phyloP scores from a whole-genome alignment of 805 yeast genomes.

The Myxozyma kluyveri region DNA sequence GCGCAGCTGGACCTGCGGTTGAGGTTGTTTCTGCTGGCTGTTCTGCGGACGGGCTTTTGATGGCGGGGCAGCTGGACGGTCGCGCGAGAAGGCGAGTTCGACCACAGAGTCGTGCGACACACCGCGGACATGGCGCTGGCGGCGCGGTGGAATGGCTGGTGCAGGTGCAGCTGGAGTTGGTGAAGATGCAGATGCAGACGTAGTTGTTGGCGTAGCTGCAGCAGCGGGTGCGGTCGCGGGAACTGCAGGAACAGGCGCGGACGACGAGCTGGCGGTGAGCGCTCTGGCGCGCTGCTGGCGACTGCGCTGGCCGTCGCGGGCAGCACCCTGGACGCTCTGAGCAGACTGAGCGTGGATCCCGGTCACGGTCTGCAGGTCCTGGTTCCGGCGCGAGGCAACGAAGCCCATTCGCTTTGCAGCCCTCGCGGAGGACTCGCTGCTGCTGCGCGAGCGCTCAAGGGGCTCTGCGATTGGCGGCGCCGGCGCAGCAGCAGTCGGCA shows the following conservation, averaged over 20 bases:
- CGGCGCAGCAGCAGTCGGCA: background rate
- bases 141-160: constrained; percentile 4
- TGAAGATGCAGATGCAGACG: background rate
- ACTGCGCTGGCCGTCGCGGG: no score
- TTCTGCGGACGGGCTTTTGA: background rate
- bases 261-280: background rate
- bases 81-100: constrained; percentile 10
- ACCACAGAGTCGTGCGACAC: constrained; percentile 30
- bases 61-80: background rate
- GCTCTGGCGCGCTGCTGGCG: constrained; percentile 4
- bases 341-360: constrained; percentile 2
- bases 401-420: constrained; percentile 33
- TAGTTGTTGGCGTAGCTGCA: background rate
- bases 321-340: no score
- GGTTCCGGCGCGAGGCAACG: constrained; percentile 23
- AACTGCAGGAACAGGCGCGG: no score
- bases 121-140: constrained; percentile 28
- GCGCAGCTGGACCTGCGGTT: constrained; percentile 3
- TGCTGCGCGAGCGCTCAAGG: constrained; percentile 32
- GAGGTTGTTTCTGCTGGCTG: no score
- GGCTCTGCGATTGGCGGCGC: constrained; percentile 12
- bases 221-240: constrained; percentile 2
- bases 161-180: background rate
- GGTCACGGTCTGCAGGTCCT: constrained; percentile 26
- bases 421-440: constrained; percentile 29